Evolutionary conservation across 192 early-diverging fungal genomes (phyloP), one percentile per base, ranked within the genome.

Genomic region (Podila horticola): DNA sequence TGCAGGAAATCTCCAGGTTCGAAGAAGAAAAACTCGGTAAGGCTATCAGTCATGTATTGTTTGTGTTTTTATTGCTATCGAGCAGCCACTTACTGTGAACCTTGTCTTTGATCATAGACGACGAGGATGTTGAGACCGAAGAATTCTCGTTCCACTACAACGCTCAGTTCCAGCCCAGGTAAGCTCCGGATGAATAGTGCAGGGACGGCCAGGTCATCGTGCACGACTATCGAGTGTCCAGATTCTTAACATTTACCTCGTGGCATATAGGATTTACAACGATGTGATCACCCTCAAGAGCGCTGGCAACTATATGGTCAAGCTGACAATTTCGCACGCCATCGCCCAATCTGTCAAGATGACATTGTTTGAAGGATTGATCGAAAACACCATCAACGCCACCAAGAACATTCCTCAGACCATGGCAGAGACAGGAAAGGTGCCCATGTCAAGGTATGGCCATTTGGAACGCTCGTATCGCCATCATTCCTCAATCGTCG

Each of bases 291-390:
- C 94, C 28, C 82, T 96, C 59, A 91, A 92, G 70, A 91, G 91
- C 68, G 86, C 94, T 20, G 86, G 88, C 31, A 93, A 94, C 59
- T 91, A 94, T 62, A 91, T 97, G 88, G 92, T 95, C 74, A 99
- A 97, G 82, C 86, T 99, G 61, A 94, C 96, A 1, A 97, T 99
- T 73, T 93, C 94, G 3, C 97, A 99, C 84, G 97, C 95, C 5
- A 93, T 99, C 61, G 95, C 97, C 10, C 97, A 99, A 84, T 92
- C 92, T 45, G 95, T 94, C 57, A 99, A 99, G 82, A 94, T 99
- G 77, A 92, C 95, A 1, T 79, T 94, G 28, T 99, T 96, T 82
- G 97, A 99, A 84, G 90, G 89, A 34, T 83, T 97, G 66, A 95
- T 99, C 70, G 96, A 97, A 75, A 93, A 95, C 63, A 97, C 97